Percentiles rank a stretch among this genome's conserved stretches.
Evolutionary conservation across 1,284 basidiomycete species (phyloP).

Genomic region (Ceratobasidium sp.): DNA sequence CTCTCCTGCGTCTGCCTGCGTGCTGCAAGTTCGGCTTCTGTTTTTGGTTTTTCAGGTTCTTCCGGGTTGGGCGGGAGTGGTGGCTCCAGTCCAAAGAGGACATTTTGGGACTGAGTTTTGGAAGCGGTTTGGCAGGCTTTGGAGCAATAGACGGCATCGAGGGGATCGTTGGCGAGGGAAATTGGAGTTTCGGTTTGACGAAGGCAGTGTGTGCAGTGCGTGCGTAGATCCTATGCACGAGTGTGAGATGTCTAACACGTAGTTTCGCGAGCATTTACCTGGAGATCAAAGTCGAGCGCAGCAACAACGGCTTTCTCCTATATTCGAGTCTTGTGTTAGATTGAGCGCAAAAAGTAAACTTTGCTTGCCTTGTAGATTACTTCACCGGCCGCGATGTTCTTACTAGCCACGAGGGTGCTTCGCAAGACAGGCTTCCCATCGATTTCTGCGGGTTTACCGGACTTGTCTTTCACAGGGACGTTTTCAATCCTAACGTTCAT

Average conservation of each 20-base stretch:
- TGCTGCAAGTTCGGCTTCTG: constrained; percentile 49
- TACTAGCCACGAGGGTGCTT: constrained; percentile 67
- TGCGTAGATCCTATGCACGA: constrained; percentile 59
- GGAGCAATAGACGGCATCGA: constrained; percentile 73
- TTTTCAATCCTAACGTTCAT: constrained; percentile 69
- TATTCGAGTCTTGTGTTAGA: background rate
- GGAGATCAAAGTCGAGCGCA: constrained; percentile 69
- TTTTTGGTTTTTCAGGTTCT: constrained; percentile 48
- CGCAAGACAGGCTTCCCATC: constrained; percentile 51
- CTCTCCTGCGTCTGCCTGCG: constrained; percentile 60
- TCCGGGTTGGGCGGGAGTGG: constrained; percentile 56
- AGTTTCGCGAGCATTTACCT: constrained; percentile 28
- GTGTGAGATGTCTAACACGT: background rate
- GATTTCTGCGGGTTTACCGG: constrained; percentile 40
- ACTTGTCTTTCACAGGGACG: constrained; percentile 49
- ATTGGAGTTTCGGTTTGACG: constrained; percentile 57
- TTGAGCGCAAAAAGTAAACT: background rate
- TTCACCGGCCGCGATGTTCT: constrained; percentile 72
- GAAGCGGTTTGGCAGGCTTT: constrained; percentile 64
- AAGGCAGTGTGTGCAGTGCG: constrained; percentile 75
- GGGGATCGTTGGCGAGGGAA: constrained; percentile 59
- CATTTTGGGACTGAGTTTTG: constrained; percentile 64
- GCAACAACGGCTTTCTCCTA: constrained; percentile 76
- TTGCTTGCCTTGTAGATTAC: constrained; percentile 70
- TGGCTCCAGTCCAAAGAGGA: constrained; percentile 72